A percentile compares a stretch with the other conserved stretches of the same genome.
These are phyloP conservation scores for Microbotryomycetes sp. DNA, from an alignment of 1,284 basidiomycete species.

Conservation along the genomic window DNA sequence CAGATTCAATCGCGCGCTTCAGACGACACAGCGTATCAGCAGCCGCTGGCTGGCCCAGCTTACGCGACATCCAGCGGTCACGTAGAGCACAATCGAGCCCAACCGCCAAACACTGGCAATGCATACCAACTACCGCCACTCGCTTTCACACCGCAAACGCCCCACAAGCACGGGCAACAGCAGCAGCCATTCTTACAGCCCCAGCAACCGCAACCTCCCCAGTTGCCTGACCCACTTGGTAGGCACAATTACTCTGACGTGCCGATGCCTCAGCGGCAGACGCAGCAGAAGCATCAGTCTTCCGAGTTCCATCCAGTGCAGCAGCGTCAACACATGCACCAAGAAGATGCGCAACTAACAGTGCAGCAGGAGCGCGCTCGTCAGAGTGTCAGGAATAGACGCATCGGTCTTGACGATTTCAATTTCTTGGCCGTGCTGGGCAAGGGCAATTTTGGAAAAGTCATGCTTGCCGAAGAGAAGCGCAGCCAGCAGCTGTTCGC, in stretches of 20 bases:
- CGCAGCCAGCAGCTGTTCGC: constrained; percentile 79
- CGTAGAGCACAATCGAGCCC: constrained; percentile 34
- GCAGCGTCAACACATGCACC: constrained; percentile 5
- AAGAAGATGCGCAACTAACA: constrained; percentile 19
- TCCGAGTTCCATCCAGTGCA: background rate
- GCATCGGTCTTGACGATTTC: constrained; percentile 96
- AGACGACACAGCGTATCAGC: background rate
- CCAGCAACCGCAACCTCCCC: constrained; percentile 15
- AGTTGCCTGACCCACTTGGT: constrained; percentile 4
- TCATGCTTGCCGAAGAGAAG: constrained; percentile 99
- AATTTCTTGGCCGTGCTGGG: constrained; percentile 98
- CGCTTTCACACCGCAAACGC: no score
- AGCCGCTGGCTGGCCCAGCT: background rate
- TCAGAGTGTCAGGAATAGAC: constrained; percentile 38
- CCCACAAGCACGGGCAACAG: constrained; percentile 20
- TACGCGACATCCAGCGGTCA: background rate
- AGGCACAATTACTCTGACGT: constrained; percentile 1
- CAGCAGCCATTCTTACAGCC: constrained; percentile 25
- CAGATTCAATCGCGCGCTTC: background rate
- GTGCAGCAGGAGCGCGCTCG: constrained; percentile 27
- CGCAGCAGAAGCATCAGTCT: constrained; percentile 20
- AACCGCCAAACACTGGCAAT: constrained; percentile 46
- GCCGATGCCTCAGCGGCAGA: constrained; percentile 15
- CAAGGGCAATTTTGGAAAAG: constrained; percentile 99
- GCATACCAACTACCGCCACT: constrained; percentile 46